A percentile compares a stretch with the other conserved stretches of the same genome.
Conservation (phyloP, 139 green algal genomes). For the Tetraselmis striata region DNA sequence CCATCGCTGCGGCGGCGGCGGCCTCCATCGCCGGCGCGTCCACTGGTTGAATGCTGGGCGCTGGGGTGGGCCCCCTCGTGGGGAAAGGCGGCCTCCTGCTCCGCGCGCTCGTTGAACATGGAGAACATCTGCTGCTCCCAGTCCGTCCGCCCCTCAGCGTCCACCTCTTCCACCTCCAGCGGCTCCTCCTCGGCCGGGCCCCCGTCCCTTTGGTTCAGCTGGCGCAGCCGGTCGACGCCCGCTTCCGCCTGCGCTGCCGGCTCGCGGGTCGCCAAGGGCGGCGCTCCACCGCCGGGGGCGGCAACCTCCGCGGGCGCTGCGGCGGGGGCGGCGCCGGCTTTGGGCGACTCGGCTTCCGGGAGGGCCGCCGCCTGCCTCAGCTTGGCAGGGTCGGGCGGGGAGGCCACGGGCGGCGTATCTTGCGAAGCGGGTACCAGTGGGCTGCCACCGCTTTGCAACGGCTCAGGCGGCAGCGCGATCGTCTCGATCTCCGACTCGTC, state of each 20-base stretch:
- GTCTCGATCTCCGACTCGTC: not conserved
- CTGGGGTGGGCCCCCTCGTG: too few species aligned
- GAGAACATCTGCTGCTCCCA: not conserved
- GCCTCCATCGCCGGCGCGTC: too few species aligned
- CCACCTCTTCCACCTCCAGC: not conserved
- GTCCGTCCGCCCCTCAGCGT: not conserved
- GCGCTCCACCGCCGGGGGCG: too few species aligned
- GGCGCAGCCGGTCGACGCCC: not conserved
- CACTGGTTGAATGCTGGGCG: too few species aligned
- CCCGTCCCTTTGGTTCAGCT: not conserved
- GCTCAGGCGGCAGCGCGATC: not conserved
- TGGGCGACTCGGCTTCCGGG: too few species aligned
- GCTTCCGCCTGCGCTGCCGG: not conserved
- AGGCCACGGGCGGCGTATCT: not conserved
- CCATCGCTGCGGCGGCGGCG: too few species aligned
- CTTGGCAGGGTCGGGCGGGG: not conserved
- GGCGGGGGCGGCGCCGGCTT: too few species aligned
- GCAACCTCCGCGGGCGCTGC: too few species aligned
- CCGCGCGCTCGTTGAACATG: not conserved
- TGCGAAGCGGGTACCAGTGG: not conserved
- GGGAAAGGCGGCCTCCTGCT: too few species aligned
- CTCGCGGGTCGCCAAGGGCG: too few species aligned
- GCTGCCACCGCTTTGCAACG: too few species aligned
- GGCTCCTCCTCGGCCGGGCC: not conserved
- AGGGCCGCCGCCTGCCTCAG: not conserved